Conservation (phyloP, 1,284 basidiomycete genomes). For the Trametes pubescens region DNA sequence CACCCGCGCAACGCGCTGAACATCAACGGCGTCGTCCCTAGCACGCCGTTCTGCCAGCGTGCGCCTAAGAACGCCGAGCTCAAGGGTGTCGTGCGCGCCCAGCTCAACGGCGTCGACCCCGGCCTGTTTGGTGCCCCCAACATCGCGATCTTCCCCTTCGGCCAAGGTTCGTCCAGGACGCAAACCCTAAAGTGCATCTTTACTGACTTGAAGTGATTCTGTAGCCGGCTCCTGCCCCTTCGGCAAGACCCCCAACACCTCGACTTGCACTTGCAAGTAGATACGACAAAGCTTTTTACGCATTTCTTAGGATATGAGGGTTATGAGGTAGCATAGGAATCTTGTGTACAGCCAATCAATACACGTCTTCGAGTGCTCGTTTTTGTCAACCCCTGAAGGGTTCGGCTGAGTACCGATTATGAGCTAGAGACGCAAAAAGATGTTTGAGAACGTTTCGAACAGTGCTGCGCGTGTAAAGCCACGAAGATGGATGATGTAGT, state of each 20-base stretch:
- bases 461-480: too few species aligned
- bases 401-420: too few species aligned
- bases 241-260: constrained; percentile 38
- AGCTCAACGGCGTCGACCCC: constrained; percentile 44
- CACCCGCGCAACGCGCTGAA: constrained; percentile 51
- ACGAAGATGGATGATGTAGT: too few species aligned
- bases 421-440: too few species aligned
- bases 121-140: constrained; percentile 40
- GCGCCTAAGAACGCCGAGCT: constrained; percentile 48
- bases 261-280: constrained; percentile 37
- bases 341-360: constrained; percentile 3
- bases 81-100: constrained; percentile 47
- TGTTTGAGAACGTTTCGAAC: too few species aligned
- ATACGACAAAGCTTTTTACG: background rate
- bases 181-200: background rate
- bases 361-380: constrained; percentile 2
- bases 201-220: background rate
- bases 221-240: constrained; percentile 40
- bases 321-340: constrained; percentile 6
- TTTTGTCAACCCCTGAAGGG: background rate
- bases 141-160: constrained; percentile 38
- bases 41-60: constrained; percentile 46
- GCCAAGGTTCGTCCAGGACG: constrained; percentile 35
- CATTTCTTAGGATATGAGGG: constrained; percentile 3
- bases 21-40: constrained; percentile 24